phyloP scores from a whole-genome alignment of 345 rosid genomes.

The Populus euphratica region DNA sequence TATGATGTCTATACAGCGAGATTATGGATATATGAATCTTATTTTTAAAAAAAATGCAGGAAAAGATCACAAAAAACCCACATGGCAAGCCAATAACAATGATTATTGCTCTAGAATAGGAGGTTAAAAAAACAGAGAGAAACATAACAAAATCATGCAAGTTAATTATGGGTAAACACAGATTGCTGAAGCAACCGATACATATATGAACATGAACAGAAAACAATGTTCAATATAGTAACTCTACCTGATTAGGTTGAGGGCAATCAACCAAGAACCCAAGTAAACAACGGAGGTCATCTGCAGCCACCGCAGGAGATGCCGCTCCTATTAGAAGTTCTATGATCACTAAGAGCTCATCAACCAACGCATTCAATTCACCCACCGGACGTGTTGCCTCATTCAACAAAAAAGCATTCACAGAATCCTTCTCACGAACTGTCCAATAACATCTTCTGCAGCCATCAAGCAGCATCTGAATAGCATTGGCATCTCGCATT shows the following conservation, averaged over 20 bases:
- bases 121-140: not conserved
- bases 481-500: conserved; percentile 95
- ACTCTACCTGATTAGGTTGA: conserved; percentile 84
- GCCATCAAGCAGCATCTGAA: conserved; percentile 98
- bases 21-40: not conserved
- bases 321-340: conserved; percentile 96
- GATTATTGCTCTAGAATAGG: no score
- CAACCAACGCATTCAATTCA: conserved; percentile 94
- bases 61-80: not conserved
- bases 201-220: not conserved
- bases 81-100: not conserved
- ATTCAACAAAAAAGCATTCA: conserved; percentile 53
- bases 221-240: not conserved
- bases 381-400: conserved; percentile 71
- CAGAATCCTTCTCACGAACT: conserved; percentile 74
- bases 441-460: conserved; percentile 99
- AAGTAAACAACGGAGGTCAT: conserved; percentile 79
- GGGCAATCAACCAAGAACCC: conserved; percentile 96
- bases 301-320: conserved; percentile 66
- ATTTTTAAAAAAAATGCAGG: not conserved
- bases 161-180: not conserved
- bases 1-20: not conserved
- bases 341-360: conserved; percentile 93
- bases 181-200: not conserved
- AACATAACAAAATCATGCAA: not conserved